A percentile compares a stretch with the other conserved stretches of the same genome.
phyloP scores from a whole-genome alignment of 2,329 filamentous ascomycete genomes.

The Penicillium occitanis region DNA sequence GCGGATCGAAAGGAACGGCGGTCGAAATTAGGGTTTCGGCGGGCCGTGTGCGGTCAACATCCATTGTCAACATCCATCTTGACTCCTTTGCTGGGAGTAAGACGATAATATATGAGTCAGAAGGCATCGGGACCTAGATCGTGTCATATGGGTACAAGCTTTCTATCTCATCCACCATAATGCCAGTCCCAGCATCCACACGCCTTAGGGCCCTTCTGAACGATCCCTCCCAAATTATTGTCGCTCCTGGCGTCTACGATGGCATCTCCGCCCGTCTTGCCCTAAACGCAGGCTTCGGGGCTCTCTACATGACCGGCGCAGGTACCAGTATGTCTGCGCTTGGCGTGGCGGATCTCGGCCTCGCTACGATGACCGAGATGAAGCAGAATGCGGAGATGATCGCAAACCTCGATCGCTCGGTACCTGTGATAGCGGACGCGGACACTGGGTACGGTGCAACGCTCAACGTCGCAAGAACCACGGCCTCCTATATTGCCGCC shows the following conservation, averaged over 20 bases:
- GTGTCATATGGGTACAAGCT: too few species aligned
- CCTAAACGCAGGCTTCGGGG: neutral
- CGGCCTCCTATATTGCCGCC: conserved; percentile 42
- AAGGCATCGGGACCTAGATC: too few species aligned
- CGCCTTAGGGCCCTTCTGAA: conserved; percentile 31
- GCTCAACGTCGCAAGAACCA: neutral
- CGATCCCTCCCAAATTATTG: conserved; percentile 47
- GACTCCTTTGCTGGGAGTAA: too few species aligned
- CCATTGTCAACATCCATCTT: too few species aligned
- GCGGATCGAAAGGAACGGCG: too few species aligned
- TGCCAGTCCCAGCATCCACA: too few species aligned
- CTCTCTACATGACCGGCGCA: conserved; percentile 48
- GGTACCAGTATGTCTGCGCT: conserved; percentile 62
- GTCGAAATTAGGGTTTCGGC: too few species aligned
- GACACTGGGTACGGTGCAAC: conserved; percentile 53
- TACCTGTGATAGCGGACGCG: conserved; percentile 61
- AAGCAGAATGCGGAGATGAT: conserved; percentile 63
- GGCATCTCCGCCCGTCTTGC: neutral
- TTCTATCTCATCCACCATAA: too few species aligned
- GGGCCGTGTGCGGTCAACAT: too few species aligned
- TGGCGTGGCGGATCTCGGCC: conserved; percentile 62
- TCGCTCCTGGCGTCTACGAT: conserved; percentile 40
- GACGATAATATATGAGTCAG: too few species aligned
- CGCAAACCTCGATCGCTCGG: conserved; percentile 55
- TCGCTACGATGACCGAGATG: conserved; percentile 65